Evolutionary conservation across 2,329 filamentous ascomycete genomes (phyloP).

Genomic region (Corynespora cassiicola): DNA sequence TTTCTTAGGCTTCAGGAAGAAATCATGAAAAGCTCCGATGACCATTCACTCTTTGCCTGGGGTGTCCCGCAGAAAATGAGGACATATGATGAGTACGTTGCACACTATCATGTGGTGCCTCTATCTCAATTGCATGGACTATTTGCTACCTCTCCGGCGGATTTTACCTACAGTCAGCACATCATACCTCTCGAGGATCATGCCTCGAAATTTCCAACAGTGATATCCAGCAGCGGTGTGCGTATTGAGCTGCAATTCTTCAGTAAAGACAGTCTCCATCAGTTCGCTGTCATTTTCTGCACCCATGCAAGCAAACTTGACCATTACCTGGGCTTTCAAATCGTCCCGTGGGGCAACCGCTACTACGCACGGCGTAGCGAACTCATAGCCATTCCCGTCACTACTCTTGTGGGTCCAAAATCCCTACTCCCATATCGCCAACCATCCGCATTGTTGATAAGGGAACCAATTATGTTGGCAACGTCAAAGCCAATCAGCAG

Average conservation of each 20-base stretch:
- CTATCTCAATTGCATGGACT: constrained; percentile 2
- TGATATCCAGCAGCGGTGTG: constrained; percentile 1
- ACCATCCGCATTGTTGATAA: too few species aligned
- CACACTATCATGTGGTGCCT: too few species aligned
- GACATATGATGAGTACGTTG: too few species aligned
- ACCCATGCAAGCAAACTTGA: neutral
- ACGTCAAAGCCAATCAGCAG: too few species aligned
- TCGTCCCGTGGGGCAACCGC: neutral
- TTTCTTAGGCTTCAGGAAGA: constrained; percentile 29
- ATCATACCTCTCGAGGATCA: constrained; percentile 1
- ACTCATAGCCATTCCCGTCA: constrained; percentile 1
- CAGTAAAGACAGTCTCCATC: neutral
- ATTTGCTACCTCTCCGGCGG: constrained; percentile 1
- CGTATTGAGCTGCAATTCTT: constrained; percentile 5
- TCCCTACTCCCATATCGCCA: too few species aligned
- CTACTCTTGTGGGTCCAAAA: neutral
- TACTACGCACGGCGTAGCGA: constrained; percentile 2
- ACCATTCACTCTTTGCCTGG: constrained; percentile 24
- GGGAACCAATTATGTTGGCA: too few species aligned
- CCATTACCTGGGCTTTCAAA: constrained; percentile 1
- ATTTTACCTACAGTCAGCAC: constrained; percentile 1
- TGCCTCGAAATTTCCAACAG: neutral
- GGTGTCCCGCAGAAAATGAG: too few species aligned
- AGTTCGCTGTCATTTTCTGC: constrained; percentile 4
- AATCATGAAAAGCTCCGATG: constrained; percentile 18